Evolutionary conservation across 2,329 filamentous ascomycete species (phyloP), one percentile per base, ranked within the genome.

Genomic region (Fonsecaea erecta): DNA sequence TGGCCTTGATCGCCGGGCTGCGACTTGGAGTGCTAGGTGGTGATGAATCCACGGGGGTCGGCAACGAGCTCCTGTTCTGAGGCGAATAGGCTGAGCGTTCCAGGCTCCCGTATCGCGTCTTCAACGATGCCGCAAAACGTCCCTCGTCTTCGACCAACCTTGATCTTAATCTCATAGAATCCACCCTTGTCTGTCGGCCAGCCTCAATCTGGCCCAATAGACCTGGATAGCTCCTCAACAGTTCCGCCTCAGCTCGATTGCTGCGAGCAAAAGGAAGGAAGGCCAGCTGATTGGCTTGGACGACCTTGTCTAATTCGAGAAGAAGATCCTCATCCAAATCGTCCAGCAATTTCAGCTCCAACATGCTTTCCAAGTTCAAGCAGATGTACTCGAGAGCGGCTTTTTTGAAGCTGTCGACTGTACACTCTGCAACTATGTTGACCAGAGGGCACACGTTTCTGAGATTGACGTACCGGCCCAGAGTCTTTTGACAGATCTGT

Each of bases 361-460:
- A 86, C 84, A 98, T 92, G 6, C 88, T 87, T 76, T 99, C 95
- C 63, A 98, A 83, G 73, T 97, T 96, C 52, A 97, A 81, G 72
- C 93, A 97, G 24, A 97, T 87, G 74, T 97, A 99, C 75, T 97
- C 92, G 32, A 98, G 81, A 0, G 90, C 91, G 9, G 90, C 90
- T 71, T 95, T 86, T 76, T 96, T 97, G 80, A 99, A 97, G 63
- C 90, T 87, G 0, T 86, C 87, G 5, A 97, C 88, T 0, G 90
- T 90, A 74, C 90, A 96, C 2, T 91, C 90, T 52, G 92, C 90
- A 66, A 97, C 90, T 1, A 90, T 90, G 73, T 96, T 97, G 11
- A 99, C 83, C 16, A 98, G 82, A 59, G 89, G 88, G 64, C 91
- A 91, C 28, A 97, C 89, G 74, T 97, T 99, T 28, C 93, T 89